Evolutionary conservation across 371 early-diverging fungal genomes (phyloP), one percentile per base, ranked within the genome.

Genomic region (Rhizopus delemar): DNA sequence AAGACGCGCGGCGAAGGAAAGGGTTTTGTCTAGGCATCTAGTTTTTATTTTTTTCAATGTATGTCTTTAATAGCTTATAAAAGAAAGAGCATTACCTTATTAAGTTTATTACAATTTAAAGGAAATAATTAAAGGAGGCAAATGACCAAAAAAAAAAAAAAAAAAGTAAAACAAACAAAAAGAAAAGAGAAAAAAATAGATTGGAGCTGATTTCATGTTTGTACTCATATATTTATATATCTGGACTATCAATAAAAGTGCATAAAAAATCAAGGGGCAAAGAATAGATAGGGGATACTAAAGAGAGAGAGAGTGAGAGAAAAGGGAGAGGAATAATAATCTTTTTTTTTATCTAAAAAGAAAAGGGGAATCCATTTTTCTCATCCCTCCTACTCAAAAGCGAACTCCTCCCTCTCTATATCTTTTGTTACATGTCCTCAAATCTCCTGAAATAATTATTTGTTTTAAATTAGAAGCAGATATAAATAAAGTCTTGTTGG

Each of bases 1-100:
- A 60, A 34, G 69, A 68, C 29, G 64, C 60, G 46, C 69, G 69
- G 38, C 69, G 69, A 54, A 64, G 58, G 54, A 68, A 68, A 33
- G 69, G 69, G 35, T 68, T 68, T 49, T 46, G 59, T 63, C 65
- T 68, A 46, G 65, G 64, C 69, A 68, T 68, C 46, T 45, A 45
- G 7, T 45, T 12, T 7, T 12, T 8, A n/a, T 7, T 7, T 45
- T 16, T n/a, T 7, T 45, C 8, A 8, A 45, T 16, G n/a, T 16
- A 45, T 45, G 46, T 22, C 22, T 22, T 22, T 22, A 22, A 1
- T 22, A 22, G 1, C 22, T 22, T 22, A 22, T 22, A 22, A 22
- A 22, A 22, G 22, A 22, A 22, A 22, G 22, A 22, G 22, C 22
- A 22, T 22, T 22, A 22, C 22, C 22, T 22, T 22, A 22, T 22